phyloP scores from a whole-genome alignment of 1,284 basidiomycete genomes.

The Coniferiporia sulphurascens region DNA sequence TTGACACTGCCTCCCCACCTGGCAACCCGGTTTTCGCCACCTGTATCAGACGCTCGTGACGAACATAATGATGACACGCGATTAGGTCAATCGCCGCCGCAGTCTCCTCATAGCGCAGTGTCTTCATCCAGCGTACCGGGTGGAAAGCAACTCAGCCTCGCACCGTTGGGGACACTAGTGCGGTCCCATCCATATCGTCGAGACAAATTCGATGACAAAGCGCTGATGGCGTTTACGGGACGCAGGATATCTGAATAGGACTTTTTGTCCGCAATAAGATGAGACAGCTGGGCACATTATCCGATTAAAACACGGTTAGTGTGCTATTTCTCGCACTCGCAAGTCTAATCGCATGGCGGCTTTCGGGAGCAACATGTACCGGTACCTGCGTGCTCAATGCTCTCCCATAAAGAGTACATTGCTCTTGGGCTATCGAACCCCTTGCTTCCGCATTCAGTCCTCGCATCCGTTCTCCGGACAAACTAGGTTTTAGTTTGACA shows the following conservation, averaged over 20 bases:
- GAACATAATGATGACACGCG: slow-evolving; percentile 6
- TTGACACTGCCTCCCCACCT: slow-evolving; percentile 6
- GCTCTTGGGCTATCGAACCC: background rate
- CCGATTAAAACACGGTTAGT: background rate
- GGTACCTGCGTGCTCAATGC: background rate
- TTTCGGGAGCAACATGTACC: background rate
- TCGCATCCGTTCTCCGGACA: background rate
- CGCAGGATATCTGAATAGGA: background rate
- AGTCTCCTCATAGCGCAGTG: slow-evolving; percentile 12
- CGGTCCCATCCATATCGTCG: slow-evolving; percentile 54
- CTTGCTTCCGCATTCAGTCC: background rate
- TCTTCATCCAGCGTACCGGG: slow-evolving; percentile 9
- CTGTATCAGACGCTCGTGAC: slow-evolving; percentile 14
- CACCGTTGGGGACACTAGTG: slow-evolving; percentile 49
- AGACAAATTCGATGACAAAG: slow-evolving; percentile 58
- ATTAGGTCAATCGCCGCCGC: background rate
- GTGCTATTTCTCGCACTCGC: background rate
- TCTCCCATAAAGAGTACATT: background rate
- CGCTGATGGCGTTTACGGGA: slow-evolving; percentile 31
- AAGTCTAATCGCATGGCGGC: background rate
- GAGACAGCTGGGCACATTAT: background rate
- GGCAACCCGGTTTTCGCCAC: slow-evolving; percentile 9
- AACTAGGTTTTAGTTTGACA: background rate
- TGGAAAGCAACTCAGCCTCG: slow-evolving; percentile 34
- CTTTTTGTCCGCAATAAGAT: background rate